Percentiles rank a stretch among this genome's conserved stretches.
phyloP scores from a whole-genome alignment of 139 green algal genomes.

The Chlamydomonas sphaeroides region DNA sequence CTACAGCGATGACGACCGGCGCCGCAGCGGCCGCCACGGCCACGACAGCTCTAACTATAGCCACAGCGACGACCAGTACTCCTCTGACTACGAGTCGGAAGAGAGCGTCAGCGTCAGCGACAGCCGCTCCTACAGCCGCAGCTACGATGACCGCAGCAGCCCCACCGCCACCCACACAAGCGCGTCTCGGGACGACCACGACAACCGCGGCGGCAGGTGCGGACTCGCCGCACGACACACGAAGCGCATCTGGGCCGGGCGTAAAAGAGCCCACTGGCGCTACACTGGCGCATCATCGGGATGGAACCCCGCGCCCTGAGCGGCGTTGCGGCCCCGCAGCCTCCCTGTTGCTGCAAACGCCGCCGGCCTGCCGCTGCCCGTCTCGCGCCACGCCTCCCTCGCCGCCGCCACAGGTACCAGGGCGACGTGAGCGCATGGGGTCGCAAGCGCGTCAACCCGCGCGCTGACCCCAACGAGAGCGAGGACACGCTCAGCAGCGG shows the following conservation, averaged over 20 bases:
- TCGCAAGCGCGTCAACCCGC: slow-evolving; percentile 15
- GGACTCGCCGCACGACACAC: too few relatives aligned
- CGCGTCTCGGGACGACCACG: neutral
- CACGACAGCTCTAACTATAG: neutral
- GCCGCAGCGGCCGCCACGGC: neutral
- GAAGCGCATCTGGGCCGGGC: too few relatives aligned
- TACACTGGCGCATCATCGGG: too few relatives aligned
- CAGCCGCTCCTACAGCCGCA: slow-evolving; percentile 9
- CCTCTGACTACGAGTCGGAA: slow-evolving; percentile 28
- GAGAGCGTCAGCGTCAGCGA: slow-evolving; percentile 8
- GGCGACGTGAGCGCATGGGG: slow-evolving; percentile 52
- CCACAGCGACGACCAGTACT: slow-evolving; percentile 34
- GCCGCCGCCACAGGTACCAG: slow-evolving; percentile 22
- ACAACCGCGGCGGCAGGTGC: neutral
- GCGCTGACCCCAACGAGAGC: slow-evolving; percentile 14
- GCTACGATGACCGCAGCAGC: neutral
- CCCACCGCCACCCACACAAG: neutral
- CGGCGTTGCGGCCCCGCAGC: too few relatives aligned
- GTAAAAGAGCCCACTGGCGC: too few relatives aligned
- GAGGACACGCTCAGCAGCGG: slow-evolving; percentile 75
- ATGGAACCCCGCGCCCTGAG: too few relatives aligned
- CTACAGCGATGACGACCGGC: slow-evolving; percentile 5
- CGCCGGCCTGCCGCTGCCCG: too few relatives aligned
- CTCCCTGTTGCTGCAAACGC: too few relatives aligned
- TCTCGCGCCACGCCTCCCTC: too few relatives aligned